Percentiles rank a stretch among this genome's conserved stretches.
Evolutionary conservation across 306 rosid species (phyloP).

Genomic region (Betula pendula): DNA sequence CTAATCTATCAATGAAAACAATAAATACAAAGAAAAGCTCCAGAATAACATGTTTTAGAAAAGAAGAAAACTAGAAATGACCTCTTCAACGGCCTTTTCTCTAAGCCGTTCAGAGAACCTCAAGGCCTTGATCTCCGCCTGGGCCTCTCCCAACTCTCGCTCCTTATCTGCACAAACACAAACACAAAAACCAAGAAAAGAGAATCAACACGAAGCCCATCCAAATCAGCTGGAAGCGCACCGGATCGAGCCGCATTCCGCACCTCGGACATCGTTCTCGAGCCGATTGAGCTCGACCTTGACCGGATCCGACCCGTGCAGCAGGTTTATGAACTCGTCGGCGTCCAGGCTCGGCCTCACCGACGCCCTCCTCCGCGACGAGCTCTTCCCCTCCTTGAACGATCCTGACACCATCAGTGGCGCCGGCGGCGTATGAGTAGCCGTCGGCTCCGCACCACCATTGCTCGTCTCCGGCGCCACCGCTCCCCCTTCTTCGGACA

Average conservation of each 20-base stretch:
- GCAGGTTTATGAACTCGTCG: conserved; percentile 82
- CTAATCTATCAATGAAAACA: background rate
- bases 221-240: conserved; percentile 41
- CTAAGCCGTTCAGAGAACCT: conserved; percentile 81
- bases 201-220: conserved; percentile 29
- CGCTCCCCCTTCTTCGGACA: conserved; percentile 60
- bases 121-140: conserved; percentile 96
- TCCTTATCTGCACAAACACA: conserved; percentile 78
- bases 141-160: conserved; percentile 87
- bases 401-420: conserved; percentile 79
- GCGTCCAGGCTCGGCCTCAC: conserved; percentile 89
- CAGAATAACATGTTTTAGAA: background rate
- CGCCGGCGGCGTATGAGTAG: conserved; percentile 42
- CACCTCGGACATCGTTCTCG: conserved; percentile 99
- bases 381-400: conserved; percentile 84
- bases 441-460: conserved; percentile 23
- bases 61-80: conserved; percentile 33
- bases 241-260: conserved; percentile 81
- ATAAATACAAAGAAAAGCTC: background rate
- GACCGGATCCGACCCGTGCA: conserved; percentile 99
- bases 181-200: conserved; percentile 1
- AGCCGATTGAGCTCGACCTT: conserved; percentile 98
- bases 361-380: conserved; percentile 73
- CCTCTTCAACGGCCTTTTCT: conserved; percentile 99
- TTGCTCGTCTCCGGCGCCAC: conserved; percentile 24